phyloP scores from a whole-genome alignment of 2,329 filamentous ascomycete genomes.

The Calonectria henricotiae region DNA sequence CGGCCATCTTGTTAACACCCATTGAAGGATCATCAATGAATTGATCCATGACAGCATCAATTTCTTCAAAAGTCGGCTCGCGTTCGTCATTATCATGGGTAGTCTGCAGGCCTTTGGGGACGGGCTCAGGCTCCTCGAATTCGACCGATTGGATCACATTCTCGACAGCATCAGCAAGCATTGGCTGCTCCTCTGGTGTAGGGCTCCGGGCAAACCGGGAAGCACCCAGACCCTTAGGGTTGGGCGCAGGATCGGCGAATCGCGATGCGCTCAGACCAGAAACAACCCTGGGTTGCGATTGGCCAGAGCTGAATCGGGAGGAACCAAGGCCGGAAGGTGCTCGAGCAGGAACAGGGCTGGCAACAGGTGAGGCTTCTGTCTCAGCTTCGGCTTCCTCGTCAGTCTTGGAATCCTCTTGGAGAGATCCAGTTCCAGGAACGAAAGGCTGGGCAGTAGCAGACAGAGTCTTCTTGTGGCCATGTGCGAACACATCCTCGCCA shows the following conservation, averaged over 20 bases:
- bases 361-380: conserved; percentile 47
- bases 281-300: conserved; percentile 55
- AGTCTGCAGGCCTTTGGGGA: conserved; percentile 39
- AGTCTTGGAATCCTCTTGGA: conserved; percentile 45
- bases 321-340: conserved; percentile 43
- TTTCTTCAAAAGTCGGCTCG: conserved; percentile 81
- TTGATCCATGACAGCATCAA: conserved; percentile 93
- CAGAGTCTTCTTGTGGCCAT: conserved; percentile 66
- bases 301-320: conserved; percentile 47
- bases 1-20: conserved; percentile 77
- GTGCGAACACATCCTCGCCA: conserved; percentile 63
- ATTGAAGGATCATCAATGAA: conserved; percentile 82
- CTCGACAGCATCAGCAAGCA: conserved; percentile 50
- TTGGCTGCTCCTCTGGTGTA: conserved; percentile 51
- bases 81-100: conserved; percentile 46
- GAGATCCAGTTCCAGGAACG: conserved; percentile 63
- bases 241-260: conserved; percentile 65
- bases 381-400: conserved; percentile 44
- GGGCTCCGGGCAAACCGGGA: conserved; percentile 65
- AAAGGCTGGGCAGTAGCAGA: conserved; percentile 83
- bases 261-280: conserved; percentile 64
- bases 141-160: conserved; percentile 55
- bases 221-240: conserved; percentile 61
- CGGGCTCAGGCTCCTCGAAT: conserved; percentile 46
- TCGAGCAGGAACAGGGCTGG: conserved; percentile 44